A percentile compares a stretch with the other conserved stretches of the same genome.
Evolutionary conservation across 2,329 filamentous ascomycete species (phyloP).

Genomic region (Aureobasidium sp.): DNA sequence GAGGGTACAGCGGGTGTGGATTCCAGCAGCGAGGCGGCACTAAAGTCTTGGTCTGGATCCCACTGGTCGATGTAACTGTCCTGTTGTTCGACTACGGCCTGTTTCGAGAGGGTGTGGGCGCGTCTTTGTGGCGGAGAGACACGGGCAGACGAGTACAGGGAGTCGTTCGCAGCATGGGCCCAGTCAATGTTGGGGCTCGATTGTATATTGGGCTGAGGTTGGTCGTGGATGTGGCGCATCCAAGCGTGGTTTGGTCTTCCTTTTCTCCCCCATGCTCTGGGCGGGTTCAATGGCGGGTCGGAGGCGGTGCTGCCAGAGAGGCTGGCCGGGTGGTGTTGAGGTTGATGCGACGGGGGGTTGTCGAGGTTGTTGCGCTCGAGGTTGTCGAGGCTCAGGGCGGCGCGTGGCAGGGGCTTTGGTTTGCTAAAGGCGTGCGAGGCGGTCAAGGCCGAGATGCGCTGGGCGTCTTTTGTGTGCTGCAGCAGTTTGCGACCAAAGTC

Average conservation of each 20-base stretch:
- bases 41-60: conserved; percentile 36
- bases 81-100: conserved; percentile 18
- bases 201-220: conserved; percentile 17
- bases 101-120: conserved; percentile 16
- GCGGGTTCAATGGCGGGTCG: conserved; percentile 37
- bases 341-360: neutral
- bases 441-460: conserved; percentile 23
- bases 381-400: conserved; percentile 35
- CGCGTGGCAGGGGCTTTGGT: conserved; percentile 31
- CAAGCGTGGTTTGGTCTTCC: conserved; percentile 33
- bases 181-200: conserved; percentile 19
- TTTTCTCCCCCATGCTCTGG: conserved; percentile 40
- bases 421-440: conserved; percentile 32
- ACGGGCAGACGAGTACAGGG: conserved; percentile 31
- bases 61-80: conserved; percentile 16
- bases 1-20: conserved; percentile 37
- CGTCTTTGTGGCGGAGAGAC: conserved; percentile 33
- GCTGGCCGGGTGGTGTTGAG: conserved; percentile 12
- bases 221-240: conserved; percentile 29
- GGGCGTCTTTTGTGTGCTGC: conserved; percentile 33
- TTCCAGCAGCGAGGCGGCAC: conserved; percentile 36
- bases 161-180: conserved; percentile 27
- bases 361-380: conserved; percentile 26
- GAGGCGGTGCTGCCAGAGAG: conserved; percentile 28
- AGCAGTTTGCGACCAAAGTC: conserved; percentile 38